A percentile compares a stretch with the other conserved stretches of the same genome.
Evolutionary conservation across 257 asterid species (phyloP).

Genomic region (Solanum virginianum): DNA sequence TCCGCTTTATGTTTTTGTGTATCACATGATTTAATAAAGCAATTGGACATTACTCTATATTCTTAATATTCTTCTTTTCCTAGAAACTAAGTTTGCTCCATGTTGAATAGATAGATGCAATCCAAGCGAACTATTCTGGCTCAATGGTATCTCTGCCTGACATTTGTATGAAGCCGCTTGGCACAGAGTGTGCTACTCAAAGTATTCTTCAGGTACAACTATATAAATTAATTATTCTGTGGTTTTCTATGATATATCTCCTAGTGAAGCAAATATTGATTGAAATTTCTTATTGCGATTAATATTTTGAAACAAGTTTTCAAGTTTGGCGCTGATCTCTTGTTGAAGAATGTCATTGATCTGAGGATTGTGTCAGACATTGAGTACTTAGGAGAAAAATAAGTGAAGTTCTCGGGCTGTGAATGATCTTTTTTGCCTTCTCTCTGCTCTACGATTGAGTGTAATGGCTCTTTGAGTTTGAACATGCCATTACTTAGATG

Average conservation of each 20-base stretch:
- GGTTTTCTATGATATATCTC: background rate
- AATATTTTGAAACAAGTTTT: background rate
- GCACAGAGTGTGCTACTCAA: slow-evolving; percentile 95
- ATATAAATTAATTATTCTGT: background rate
- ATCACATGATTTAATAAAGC: background rate
- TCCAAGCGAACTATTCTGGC: slow-evolving; percentile 79
- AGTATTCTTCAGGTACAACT: slow-evolving; percentile 81
- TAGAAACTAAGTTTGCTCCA: slow-evolving; percentile 3
- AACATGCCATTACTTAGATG: background rate
- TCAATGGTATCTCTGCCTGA: slow-evolving; percentile 73
- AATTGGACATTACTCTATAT: background rate
- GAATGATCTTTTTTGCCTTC: background rate
- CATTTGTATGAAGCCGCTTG: slow-evolving; percentile 98
- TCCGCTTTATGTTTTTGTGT: background rate
- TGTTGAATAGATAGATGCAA: slow-evolving; percentile 74
- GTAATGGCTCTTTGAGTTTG: background rate
- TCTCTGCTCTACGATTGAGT: background rate
- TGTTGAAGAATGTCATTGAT: background rate
- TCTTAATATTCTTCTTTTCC: background rate
- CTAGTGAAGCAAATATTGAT: background rate
- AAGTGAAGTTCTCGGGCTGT: background rate
- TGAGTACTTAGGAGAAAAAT: background rate
- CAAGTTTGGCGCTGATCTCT: background rate
- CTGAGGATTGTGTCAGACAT: background rate
- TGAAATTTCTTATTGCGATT: background rate